Evolutionary conservation across 495 filamentous ascomycete genomes (phyloP), one percentile per base, ranked within the genome.

Genomic region (Trichocladium antarcticum): DNA sequence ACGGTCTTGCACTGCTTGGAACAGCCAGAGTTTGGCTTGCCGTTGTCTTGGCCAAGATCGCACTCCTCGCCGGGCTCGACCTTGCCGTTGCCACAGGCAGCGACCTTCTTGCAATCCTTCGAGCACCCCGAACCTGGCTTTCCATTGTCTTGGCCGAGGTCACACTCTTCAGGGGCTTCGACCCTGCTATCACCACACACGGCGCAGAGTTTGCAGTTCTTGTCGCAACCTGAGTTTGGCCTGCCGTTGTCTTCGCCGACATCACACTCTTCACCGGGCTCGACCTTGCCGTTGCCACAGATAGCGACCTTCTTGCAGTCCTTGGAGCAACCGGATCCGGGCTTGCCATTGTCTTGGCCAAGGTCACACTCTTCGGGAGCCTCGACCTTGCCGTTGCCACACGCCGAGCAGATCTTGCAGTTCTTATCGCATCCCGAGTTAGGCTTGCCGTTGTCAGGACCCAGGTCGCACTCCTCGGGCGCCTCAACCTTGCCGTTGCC

Each of bases 231-330:
- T 2, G 47, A 50, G 12, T 28, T 37, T 27, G 47, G 39, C 10
- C 34, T 40, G 12, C 51, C 51, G 45, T 49, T 48, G 11, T 42
- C 19, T 1, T 34, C 21, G 12, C 48, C 53, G 10, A 40, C 40
- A 29, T 50, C 47, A 22, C 42, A 50, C 14, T 44, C 45, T n/a
- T 57, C 55, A 11, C 45, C 49, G 0, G 22, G 11, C 29, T 57
- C 50, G 4, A 51, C 24, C 11, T 37, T 49, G 12, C 56, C 51
- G 36, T 58, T 44, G 14, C 56, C 56, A 34, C 56, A 58, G 11
- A 43, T 8, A 14, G 2, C 35, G 28, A 39, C 19, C 16, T 42
- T 41, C 43, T 47, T 51, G 44, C 51, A 55, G n/a, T 47, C 35
- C 17, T 47, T 45, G 32, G 43, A 45, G 9, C 51, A 57, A 7